Base-by-base conservation (phyloP, 1,284 basidiomycete species). In the Cryptococcus sp. region DNA sequence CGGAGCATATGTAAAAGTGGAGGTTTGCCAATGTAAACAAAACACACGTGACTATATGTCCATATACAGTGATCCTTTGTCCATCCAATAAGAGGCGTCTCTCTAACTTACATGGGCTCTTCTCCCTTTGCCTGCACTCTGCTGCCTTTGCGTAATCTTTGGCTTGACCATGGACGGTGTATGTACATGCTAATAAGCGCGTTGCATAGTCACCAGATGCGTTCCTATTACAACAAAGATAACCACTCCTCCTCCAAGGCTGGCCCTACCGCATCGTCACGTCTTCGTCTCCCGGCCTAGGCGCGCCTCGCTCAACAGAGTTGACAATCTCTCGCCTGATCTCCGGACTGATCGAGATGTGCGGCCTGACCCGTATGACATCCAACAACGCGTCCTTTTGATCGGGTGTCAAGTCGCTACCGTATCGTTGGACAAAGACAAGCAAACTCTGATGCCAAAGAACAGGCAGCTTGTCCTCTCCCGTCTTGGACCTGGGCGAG, bases 341-440 rank as follows among this genome's bases (percentile, higher is more conserved):
- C 73, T 99, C 95, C 0, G 83, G 78, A 38, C 87, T 81, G 64
- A 98, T 97, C 62, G 92, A 86, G 1, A 85, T 78, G 69, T 99
- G 95, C 10, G 85, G 82, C 44, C 89, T 86, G 3, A 82, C 85
- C 28, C 92, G 82, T 46, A 95, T 79, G 35, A 97, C 87, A 63
- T 98, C 95, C 48, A 97, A 75, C n/a, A 99, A 76, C 0, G 94
- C 92, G 64, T 95, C 89, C 71, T 97, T 98, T 69, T 99, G 95
- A 71, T 99, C 94, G 0, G 87, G 87, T 0, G 95, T 97, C 57
- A 99, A 71, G 73, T 98, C 94, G n/a, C 87, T 84, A 31, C 90
- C 88, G 73, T 98, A 99, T 62, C 91, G 78, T 75, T 99, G 95
- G 28, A 82, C 84, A 68, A 98, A 97, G 5, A 94, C 90, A 6